phyloP scores from a whole-genome alignment of 2,329 filamentous ascomycete species.

The Sphaerostilbella broomeana region DNA sequence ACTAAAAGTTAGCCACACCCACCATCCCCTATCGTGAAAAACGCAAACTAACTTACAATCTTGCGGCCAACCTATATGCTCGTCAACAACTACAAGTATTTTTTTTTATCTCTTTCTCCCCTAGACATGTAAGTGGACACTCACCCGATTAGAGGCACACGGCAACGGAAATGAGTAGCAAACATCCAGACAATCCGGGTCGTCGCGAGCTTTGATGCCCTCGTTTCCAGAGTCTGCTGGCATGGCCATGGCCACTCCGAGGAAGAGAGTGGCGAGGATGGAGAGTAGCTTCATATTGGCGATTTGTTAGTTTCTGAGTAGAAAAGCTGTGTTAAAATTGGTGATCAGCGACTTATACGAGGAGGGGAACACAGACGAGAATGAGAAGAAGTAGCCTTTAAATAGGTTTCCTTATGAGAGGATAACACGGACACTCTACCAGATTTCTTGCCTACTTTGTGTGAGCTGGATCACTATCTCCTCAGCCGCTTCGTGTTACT shows the following conservation, averaged over 20 bases:
- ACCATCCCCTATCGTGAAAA: background rate
- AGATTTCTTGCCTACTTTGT: background rate
- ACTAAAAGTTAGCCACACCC: background rate
- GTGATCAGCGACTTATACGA: background rate
- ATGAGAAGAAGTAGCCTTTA: no score
- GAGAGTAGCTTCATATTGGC: slow-evolving; percentile 1
- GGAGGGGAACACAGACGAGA: background rate
- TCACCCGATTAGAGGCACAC: slow-evolving; percentile 2
- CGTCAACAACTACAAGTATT: background rate
- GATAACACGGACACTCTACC: background rate
- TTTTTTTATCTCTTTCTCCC: no score
- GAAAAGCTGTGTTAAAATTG: background rate
- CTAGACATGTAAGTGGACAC: background rate
- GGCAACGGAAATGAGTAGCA: slow-evolving; percentile 1
- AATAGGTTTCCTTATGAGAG: background rate
- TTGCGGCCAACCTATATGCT: background rate
- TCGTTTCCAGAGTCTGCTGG: background rate
- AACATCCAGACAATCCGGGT: background rate
- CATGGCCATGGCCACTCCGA: background rate
- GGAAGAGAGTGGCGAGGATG: background rate
- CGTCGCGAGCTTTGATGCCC: background rate
- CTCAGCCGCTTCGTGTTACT: slow-evolving; percentile 8
- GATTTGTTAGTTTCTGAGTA: background rate
- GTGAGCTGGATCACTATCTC: background rate
- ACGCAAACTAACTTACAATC: background rate